These are phyloP conservation scores for Rubroshorea leprosula DNA, from an alignment of 345 rosid species.

Conservation along the genomic window DNA sequence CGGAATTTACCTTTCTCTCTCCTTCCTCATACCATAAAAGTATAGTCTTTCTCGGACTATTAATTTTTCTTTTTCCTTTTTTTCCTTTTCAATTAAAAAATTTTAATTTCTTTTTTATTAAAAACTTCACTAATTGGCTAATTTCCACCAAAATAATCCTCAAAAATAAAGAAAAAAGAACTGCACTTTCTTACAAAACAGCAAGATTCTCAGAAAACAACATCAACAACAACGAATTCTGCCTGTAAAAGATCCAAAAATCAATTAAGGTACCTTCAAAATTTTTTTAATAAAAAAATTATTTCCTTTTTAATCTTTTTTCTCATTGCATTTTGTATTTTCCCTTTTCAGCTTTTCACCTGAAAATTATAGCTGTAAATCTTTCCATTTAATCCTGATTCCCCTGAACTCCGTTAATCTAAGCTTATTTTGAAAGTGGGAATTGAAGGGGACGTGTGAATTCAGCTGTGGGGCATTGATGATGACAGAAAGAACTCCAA, in stretches of 20 bases:
- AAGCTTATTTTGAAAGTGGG: too few species aligned
- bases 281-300: background rate
- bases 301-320: too few species aligned
- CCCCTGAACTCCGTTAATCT: too few species aligned
- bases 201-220: background rate
- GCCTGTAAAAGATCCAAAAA: background rate
- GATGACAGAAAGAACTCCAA: too few species aligned
- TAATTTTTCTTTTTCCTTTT: background rate
- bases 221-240: slow-evolving; percentile 5
- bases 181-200: background rate
- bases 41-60: slow-evolving; percentile 3
- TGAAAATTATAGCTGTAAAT: too few species aligned
- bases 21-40: slow-evolving; percentile 9
- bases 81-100: background rate
- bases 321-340: background rate
- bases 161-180: background rate
- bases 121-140: background rate
- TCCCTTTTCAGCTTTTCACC: too few species aligned
- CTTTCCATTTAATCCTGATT: too few species aligned
- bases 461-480: too few species aligned
- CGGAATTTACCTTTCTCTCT: slow-evolving; percentile 20
- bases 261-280: slow-evolving; percentile 5
- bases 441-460: too few species aligned
- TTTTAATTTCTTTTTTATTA: background rate
- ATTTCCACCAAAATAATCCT: background rate